Conservation (phyloP, 192 early-diverging fungal species). For the Glomus cerebriforme region DNA sequence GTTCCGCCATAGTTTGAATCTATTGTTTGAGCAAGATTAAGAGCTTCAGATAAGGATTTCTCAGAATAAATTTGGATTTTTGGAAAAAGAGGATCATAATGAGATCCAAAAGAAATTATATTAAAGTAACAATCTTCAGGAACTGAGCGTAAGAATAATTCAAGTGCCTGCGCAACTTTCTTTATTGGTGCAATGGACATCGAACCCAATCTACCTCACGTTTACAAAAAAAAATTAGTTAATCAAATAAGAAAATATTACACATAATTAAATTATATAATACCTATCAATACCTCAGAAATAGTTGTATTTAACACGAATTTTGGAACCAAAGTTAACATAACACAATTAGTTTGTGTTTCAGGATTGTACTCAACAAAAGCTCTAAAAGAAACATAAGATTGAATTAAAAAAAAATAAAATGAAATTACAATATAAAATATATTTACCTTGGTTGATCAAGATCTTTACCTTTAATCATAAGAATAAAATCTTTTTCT, state of each 20-base stretch:
- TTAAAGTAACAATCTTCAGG: slow-evolving; percentile 51
- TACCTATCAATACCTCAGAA: slow-evolving; percentile 51
- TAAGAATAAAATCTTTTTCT: slow-evolving; percentile 46
- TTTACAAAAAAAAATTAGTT: not conserved
- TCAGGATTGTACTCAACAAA: slow-evolving; percentile 42
- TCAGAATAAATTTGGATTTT: slow-evolving; percentile 41
- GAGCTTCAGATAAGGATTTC: slow-evolving; percentile 38
- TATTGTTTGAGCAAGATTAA: slow-evolving; percentile 37
- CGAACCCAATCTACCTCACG: slow-evolving; percentile 46
- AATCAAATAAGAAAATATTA: not conserved
- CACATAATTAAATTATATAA: not conserved
- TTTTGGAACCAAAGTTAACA: slow-evolving; percentile 47
- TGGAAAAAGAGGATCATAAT: slow-evolving; percentile 40
- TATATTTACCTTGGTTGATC: slow-evolving; percentile 35
- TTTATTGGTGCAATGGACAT: slow-evolving; percentile 45
- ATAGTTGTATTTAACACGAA: slow-evolving; percentile 42
- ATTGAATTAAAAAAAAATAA: not conserved
- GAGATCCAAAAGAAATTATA: slow-evolving; percentile 51
- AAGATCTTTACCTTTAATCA: slow-evolving; percentile 38
- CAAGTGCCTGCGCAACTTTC: slow-evolving; percentile 42
- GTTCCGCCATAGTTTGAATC: slow-evolving; percentile 51
- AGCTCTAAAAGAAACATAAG: slow-evolving; percentile 16
- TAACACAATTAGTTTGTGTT: slow-evolving; percentile 34
- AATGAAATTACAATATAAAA: not conserved
- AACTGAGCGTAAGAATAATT: slow-evolving; percentile 51